Evolutionary conservation across 768 basidiomycete species (phyloP).

Genomic region (Bullera alba): DNA sequence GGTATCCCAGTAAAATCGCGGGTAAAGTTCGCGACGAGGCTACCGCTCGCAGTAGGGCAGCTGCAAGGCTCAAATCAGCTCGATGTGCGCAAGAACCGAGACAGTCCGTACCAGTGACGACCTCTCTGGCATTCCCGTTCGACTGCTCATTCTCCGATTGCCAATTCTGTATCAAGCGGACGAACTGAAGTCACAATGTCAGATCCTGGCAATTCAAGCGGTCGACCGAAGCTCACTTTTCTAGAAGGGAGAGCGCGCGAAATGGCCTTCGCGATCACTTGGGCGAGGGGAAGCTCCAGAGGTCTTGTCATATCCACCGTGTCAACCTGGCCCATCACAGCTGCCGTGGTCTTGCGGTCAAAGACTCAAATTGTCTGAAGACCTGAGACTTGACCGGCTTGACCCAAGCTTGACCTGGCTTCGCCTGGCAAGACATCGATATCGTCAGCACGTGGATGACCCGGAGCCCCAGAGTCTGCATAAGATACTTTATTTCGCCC

Average conservation of each 20-base stretch:
- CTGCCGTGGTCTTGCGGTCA: no score
- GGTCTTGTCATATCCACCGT: no score
- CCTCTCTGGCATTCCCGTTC: neutral
- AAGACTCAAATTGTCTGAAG: no score
- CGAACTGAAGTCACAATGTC: constrained; percentile 3
- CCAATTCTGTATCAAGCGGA: constrained; percentile 8
- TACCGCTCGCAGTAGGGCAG: constrained; percentile 8
- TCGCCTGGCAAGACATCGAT: no score
- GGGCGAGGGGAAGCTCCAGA: constrained; percentile 4
- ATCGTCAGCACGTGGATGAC: no score
- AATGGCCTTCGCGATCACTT: constrained; percentile 14
- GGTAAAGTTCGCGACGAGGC: constrained; percentile 11
- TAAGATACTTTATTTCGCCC: no score
- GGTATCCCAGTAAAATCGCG: constrained; percentile 19
- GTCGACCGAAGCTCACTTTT: constrained; percentile 10
- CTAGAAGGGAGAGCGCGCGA: constrained; percentile 14
- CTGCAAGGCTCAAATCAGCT: constrained; percentile 1
- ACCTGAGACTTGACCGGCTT: no score
- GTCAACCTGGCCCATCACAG: no score
- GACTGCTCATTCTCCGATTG: neutral
- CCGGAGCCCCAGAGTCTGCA: no score
- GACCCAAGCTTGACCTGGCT: no score
- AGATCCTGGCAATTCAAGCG: neutral
- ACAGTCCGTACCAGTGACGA: neutral
- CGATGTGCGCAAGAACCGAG: neutral